These are phyloP conservation scores for Asterella californica DNA, from an alignment of 225 moss, liverwort and hornwort genomes.

Conservation along the genomic window DNA sequence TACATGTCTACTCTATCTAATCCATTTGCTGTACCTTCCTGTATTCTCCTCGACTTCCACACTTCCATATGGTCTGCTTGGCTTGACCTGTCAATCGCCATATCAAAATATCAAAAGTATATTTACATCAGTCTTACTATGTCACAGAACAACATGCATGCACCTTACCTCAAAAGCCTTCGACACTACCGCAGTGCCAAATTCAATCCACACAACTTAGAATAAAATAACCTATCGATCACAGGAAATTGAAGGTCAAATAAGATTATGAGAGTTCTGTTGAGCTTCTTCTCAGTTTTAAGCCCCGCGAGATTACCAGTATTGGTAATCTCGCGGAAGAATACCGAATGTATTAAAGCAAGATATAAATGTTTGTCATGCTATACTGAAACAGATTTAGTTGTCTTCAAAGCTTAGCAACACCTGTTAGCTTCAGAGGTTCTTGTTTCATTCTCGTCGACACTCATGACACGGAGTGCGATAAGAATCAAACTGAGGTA, in stretches of 20 bases:
- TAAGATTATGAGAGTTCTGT: too few species aligned
- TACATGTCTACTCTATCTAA: background rate
- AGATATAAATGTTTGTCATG: too few species aligned
- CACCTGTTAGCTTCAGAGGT: background rate
- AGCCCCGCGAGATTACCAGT: too few species aligned
- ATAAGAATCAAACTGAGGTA: background rate
- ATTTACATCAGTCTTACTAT: background rate
- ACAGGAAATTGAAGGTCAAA: too few species aligned
- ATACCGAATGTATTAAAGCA: too few species aligned
- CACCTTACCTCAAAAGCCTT: background rate
- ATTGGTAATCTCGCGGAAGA: too few species aligned
- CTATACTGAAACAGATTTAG: too few species aligned
- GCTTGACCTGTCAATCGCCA: slow-evolving; percentile 12
- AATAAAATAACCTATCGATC: too few species aligned
- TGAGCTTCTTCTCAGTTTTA: too few species aligned
- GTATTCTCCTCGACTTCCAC: background rate
- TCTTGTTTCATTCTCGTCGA: background rate
- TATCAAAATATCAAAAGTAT: background rate
- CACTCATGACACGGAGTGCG: background rate
- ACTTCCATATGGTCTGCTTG: background rate
- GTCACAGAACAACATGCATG: background rate
- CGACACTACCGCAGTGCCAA: background rate
- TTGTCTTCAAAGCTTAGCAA: too few species aligned
- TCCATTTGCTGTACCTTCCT: slow-evolving; percentile 10
- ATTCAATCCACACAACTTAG: background rate